Conservation (phyloP, 352 stramenopile genomes). For the Pythium vanterpoolii region DNA sequence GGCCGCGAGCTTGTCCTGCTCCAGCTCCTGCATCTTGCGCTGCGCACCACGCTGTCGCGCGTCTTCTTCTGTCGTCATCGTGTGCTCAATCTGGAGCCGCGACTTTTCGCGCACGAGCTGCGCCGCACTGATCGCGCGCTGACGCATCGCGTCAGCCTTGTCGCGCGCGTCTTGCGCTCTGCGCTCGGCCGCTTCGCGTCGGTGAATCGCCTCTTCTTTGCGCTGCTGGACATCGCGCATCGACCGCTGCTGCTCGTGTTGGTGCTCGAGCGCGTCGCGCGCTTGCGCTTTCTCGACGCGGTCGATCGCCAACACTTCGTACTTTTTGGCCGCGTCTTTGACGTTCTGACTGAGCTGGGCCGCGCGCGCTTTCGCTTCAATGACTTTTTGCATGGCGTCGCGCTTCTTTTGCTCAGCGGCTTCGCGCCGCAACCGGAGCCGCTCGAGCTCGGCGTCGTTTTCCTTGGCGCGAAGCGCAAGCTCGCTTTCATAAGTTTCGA, state of each 20-base stretch:
- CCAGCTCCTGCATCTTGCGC: conserved; percentile 42
- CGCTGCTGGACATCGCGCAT: conserved; percentile 48
- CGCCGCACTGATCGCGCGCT: conserved; percentile 57
- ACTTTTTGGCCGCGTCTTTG: conserved; percentile 51
- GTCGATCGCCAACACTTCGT: conserved; percentile 54
- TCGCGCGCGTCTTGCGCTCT: conserved; percentile 53
- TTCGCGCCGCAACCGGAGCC: conserved; percentile 37
- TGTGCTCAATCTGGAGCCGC: conserved; percentile 61
- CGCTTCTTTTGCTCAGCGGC: conserved; percentile 60
- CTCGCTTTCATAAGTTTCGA: conserved; percentile 51
- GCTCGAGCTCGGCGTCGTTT: conserved; percentile 29
- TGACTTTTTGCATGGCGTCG: conserved; percentile 69
- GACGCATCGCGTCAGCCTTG: conserved; percentile 61
- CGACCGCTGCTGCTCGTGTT: conserved; percentile 38
- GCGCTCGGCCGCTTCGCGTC: conserved; percentile 66
- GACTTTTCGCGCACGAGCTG: conserved; percentile 63
- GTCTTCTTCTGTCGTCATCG: conserved; percentile 57
- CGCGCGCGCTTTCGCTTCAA: conserved; percentile 63
- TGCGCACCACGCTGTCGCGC: conserved; percentile 41
- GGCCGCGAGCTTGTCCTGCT: conserved; percentile 45
- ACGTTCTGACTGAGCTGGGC: conserved; percentile 62
- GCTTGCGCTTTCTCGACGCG: conserved; percentile 52
- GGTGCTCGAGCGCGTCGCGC: conserved; percentile 38
- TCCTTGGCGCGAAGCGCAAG: conserved; percentile 29
- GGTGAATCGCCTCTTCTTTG: conserved; percentile 58